Percentiles rank a stretch among this genome's conserved stretches.
phyloP scores from a whole-genome alignment of 352 stramenopile species.

The Pythium myriotylum region DNA sequence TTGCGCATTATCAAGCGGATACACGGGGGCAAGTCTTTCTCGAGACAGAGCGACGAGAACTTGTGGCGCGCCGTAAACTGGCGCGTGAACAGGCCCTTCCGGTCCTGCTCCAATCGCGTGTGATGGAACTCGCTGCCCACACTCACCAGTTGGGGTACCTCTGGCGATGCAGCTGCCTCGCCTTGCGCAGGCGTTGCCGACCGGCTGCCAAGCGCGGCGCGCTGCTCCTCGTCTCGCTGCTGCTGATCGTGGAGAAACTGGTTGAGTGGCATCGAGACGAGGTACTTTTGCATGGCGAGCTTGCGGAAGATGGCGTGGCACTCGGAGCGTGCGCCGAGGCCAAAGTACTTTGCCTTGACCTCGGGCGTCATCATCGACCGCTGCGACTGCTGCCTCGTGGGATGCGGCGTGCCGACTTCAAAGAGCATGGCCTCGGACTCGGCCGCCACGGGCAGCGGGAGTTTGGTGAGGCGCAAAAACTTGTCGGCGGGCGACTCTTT shows the following conservation, averaged over 20 bases:
- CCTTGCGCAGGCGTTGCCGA: slow-evolving; percentile 13
- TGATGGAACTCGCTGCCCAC: slow-evolving; percentile 25
- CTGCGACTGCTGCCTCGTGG: slow-evolving; percentile 27
- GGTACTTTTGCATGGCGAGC: slow-evolving; percentile 65
- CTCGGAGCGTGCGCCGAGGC: slow-evolving; percentile 43
- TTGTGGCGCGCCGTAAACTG: slow-evolving; percentile 80
- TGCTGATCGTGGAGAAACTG: slow-evolving; percentile 54
- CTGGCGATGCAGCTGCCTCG: not conserved
- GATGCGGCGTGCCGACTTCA: slow-evolving; percentile 34
- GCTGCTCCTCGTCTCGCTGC: slow-evolving; percentile 28
- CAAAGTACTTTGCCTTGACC: slow-evolving; percentile 73
- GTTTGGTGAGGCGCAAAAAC: slow-evolving; percentile 64
- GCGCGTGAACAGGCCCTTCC: slow-evolving; percentile 39
- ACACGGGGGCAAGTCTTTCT: slow-evolving; percentile 69
- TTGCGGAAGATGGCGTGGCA: slow-evolving; percentile 72
- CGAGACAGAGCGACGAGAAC: slow-evolving; percentile 74
- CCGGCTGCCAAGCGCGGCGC: slow-evolving; percentile 14
- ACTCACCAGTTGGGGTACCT: slow-evolving; percentile 11
- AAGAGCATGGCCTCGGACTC: slow-evolving; percentile 34
- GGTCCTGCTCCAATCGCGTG: slow-evolving; percentile 25
- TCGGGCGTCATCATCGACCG: slow-evolving; percentile 49
- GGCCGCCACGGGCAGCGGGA: slow-evolving; percentile 39
- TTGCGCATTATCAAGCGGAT: slow-evolving; percentile 80
- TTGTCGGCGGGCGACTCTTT: slow-evolving; percentile 57
- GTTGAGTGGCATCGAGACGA: slow-evolving; percentile 49